These are phyloP conservation scores for Chamaenerion angustifolium DNA, from an alignment of 345 rosid species.

Conservation along the genomic window DNA sequence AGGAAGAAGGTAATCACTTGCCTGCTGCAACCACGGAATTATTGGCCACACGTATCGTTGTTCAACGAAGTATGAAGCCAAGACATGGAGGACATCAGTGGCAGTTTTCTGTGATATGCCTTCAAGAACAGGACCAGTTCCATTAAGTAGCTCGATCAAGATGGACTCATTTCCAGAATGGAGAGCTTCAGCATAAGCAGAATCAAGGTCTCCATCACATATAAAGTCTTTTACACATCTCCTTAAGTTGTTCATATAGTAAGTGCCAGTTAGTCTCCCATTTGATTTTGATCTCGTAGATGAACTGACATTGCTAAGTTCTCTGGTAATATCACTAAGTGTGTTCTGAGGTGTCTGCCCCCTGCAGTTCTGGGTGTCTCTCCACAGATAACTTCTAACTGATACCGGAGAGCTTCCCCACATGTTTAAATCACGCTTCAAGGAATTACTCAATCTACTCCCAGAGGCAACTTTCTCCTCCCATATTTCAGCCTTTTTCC, in stretches of 20 bases:
- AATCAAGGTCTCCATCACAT: slow-evolving; percentile 57
- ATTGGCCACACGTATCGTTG: slow-evolving; percentile 48
- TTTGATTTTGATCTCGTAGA: slow-evolving; percentile 18
- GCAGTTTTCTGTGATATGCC: slow-evolving; percentile 50
- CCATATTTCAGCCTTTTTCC: slow-evolving; percentile 34
- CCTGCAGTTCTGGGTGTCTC: slow-evolving; percentile 30
- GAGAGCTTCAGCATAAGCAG: slow-evolving; percentile 73
- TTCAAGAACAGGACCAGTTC: slow-evolving; percentile 79
- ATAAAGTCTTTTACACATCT: slow-evolving; percentile 40
- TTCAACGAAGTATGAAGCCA: slow-evolving; percentile 50
- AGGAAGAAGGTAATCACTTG: slow-evolving; percentile 19
- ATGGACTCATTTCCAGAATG: slow-evolving; percentile 50
- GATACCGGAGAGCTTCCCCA: slow-evolving; percentile 24
- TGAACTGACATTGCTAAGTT: slow-evolving; percentile 18
- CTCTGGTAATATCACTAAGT: slow-evolving; percentile 16
- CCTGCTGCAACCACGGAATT: slow-evolving; percentile 93
- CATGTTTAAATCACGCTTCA: slow-evolving; percentile 30
- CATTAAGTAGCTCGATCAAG: slow-evolving; percentile 65
- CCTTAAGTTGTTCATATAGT: slow-evolving; percentile 31
- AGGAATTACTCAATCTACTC: slow-evolving; percentile 30
- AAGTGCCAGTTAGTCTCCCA: slow-evolving; percentile 22
- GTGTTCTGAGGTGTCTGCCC: slow-evolving; percentile 25
- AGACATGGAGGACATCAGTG: slow-evolving; percentile 46
- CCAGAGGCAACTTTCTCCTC: slow-evolving; percentile 37
- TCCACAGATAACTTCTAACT: slow-evolving; percentile 22